These are phyloP conservation scores for Tetraselmis chui DNA, from an alignment of 139 green algal genomes.

Conservation along the genomic window DNA sequence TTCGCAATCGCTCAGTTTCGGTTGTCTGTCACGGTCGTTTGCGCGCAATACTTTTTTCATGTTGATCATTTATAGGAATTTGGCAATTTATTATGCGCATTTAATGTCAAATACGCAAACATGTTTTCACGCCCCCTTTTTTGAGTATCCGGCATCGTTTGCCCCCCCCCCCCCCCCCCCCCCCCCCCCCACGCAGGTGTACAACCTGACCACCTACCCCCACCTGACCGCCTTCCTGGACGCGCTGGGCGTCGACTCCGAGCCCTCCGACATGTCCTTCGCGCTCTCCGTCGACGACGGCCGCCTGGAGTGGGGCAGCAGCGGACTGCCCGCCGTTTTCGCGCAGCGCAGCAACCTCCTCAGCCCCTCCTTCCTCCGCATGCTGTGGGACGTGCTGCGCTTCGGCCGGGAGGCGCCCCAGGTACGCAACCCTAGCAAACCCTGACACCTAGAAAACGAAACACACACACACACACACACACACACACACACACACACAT, in stretches of 20 bases:
- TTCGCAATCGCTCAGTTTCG: no score
- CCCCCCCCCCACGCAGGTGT: slow-evolving; percentile 54
- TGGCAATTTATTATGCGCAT: no score
- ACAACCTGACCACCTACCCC: slow-evolving; percentile 93
- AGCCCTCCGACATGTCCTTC: slow-evolving; percentile 93
- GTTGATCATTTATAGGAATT: no score
- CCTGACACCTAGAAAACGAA: background rate
- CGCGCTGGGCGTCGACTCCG: slow-evolving; percentile 73
- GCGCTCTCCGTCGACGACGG: slow-evolving; percentile 71
- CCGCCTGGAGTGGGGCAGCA: slow-evolving; percentile 80
- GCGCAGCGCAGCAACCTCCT: slow-evolving; percentile 66
- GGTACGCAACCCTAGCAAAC: slow-evolving; percentile 27
- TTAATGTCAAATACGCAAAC: no score
- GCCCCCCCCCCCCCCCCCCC: slow-evolving; percentile 40
- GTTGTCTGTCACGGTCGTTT: no score
- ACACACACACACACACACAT: background rate
- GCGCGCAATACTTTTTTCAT: no score
- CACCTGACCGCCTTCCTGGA: slow-evolving; percentile 89
- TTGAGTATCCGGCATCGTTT: no score
- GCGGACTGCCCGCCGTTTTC: slow-evolving; percentile 75
- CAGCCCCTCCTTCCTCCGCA: slow-evolving; percentile 62
- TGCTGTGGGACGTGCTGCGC: slow-evolving; percentile 84
- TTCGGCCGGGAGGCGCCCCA: slow-evolving; percentile 76
- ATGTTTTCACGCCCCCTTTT: no score
- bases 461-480: background rate